Percentiles rank a stretch among this genome's conserved stretches.
phyloP scores from a whole-genome alignment of 495 filamentous ascomycete genomes.

The Tuber umbilicatum region DNA sequence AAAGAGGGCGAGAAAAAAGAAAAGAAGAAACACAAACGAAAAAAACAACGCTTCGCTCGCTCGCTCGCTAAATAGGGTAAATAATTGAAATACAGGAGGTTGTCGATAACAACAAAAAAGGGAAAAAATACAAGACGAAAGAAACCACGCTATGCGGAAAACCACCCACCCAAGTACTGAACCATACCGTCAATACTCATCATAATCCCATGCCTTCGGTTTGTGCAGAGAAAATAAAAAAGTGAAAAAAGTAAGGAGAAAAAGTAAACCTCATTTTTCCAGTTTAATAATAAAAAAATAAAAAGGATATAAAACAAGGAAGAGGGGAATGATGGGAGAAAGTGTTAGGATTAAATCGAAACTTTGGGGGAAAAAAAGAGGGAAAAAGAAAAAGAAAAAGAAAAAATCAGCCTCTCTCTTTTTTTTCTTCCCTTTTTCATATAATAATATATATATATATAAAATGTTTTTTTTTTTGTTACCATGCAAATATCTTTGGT shows the following conservation, averaged over 20 bases:
- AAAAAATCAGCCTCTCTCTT: conserved; percentile 36
- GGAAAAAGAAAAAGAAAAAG: conserved; percentile 28
- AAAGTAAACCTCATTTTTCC: conserved; percentile 7
- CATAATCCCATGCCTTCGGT: conserved; percentile 43
- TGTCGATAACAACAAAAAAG: conserved; percentile 5
- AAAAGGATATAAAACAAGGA: conserved; percentile 39
- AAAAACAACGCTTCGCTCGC: conserved; percentile 1
- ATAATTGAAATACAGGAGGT: conserved; percentile 23
- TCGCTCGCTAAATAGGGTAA: conserved; percentile 15
- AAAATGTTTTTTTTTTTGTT: conserved; percentile 28
- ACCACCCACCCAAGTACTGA: conserved; percentile 47
- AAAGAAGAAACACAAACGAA: conserved; percentile 28
- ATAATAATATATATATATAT: conserved; percentile 12
- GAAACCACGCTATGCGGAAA: conserved; percentile 45
- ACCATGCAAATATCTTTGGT: conserved; percentile 23
- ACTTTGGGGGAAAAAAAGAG: conserved; percentile 25
- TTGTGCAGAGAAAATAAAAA: conserved; percentile 40
- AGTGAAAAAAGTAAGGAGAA: background rate
- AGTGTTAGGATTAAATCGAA: conserved; percentile 20
- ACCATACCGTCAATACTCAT: conserved; percentile 49
- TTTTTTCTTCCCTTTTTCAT: conserved; percentile 18
- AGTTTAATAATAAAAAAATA: conserved; percentile 3
- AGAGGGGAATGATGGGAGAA: conserved; percentile 20
- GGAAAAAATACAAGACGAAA: conserved; percentile 36
- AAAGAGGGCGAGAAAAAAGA: conserved; percentile 9